Evolutionary conservation across 2,329 filamentous ascomycete genomes (phyloP).

Genomic region (Chrysoporthe cubensis): DNA sequence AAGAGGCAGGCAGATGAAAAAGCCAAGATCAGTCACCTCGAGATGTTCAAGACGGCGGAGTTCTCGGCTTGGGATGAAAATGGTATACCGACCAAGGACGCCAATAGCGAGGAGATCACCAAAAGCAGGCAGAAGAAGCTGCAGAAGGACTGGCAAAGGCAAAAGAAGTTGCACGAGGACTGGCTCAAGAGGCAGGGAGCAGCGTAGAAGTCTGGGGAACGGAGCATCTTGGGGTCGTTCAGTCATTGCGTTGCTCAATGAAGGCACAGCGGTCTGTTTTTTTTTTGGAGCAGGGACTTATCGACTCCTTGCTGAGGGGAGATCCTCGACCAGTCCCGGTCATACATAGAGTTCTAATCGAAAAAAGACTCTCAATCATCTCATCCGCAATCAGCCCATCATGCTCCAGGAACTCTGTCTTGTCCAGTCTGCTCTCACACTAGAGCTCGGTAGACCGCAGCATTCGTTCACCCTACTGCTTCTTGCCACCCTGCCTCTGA

Average conservation of each 20-base stretch:
- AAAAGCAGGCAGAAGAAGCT: conserved; percentile 69
- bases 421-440: background rate
- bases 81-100: conserved; percentile 65
- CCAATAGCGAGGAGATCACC: conserved; percentile 65
- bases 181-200: conserved; percentile 39
- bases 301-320: background rate
- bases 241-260: background rate
- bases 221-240: background rate
- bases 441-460: background rate
- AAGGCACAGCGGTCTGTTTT: background rate
- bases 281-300: background rate
- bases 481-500: background rate
- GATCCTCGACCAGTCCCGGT: background rate
- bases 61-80: conserved; percentile 66
- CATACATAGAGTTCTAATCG: background rate
- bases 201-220: conserved; percentile 3
- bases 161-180: conserved; percentile 69
- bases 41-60: conserved; percentile 49
- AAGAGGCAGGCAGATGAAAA: conserved; percentile 44
- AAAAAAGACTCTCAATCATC: background rate
- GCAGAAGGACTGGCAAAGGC: conserved; percentile 71
- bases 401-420: background rate
- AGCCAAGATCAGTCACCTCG: conserved; percentile 36
- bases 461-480: background rate
- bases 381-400: background rate